Percentiles rank a stretch among this genome's conserved stretches.
These are phyloP conservation scores for Calonectria montana DNA, from an alignment of 2,329 filamentous ascomycete species.

Conservation along the genomic window DNA sequence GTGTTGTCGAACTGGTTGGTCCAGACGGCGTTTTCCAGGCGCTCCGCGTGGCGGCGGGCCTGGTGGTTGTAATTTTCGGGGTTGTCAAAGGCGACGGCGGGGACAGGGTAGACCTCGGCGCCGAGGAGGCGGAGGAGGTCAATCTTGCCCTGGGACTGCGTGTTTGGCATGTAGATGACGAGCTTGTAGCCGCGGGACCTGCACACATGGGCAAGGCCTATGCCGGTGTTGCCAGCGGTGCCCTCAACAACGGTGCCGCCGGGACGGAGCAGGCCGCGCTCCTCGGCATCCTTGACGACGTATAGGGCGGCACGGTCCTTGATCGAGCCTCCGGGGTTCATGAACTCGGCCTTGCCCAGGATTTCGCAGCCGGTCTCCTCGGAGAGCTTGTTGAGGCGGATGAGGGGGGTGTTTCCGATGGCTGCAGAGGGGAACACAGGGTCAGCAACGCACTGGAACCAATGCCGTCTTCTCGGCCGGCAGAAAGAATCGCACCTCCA, in stretches of 20 bases:
- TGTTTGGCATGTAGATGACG: conserved; percentile 99
- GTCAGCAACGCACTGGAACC: not conserved
- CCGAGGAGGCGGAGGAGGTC: conserved; percentile 91
- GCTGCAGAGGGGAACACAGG: conserved; percentile 61
- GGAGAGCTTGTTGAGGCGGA: conserved; percentile 88
- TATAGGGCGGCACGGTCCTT: conserved; percentile 97
- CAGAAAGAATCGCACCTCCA: conserved; percentile 69
- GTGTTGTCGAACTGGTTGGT: conserved; percentile 99
- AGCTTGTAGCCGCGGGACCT: conserved; percentile 91
- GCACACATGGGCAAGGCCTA: conserved; percentile 97
- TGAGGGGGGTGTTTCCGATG: conserved; percentile 96
- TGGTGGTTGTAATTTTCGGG: conserved; percentile 98
- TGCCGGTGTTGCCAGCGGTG: conserved; percentile 97
- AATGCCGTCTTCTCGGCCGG: not conserved
- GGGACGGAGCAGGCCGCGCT: conserved; percentile 81
- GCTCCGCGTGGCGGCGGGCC: conserved; percentile 88
- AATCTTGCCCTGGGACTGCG: conserved; percentile 97
- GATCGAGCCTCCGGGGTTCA: conserved; percentile 95
- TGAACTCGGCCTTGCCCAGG: conserved; percentile 97
- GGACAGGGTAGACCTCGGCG: conserved; percentile 95
- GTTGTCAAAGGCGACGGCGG: conserved; percentile 95
- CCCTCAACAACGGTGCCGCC: conserved; percentile 97
- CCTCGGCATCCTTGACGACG: conserved; percentile 93
- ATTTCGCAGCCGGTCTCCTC: conserved; percentile 93
- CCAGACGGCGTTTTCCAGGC: conserved; percentile 91